Conservation (phyloP, 768 basidiomycete genomes). For the Sutorius australiensis region DNA sequence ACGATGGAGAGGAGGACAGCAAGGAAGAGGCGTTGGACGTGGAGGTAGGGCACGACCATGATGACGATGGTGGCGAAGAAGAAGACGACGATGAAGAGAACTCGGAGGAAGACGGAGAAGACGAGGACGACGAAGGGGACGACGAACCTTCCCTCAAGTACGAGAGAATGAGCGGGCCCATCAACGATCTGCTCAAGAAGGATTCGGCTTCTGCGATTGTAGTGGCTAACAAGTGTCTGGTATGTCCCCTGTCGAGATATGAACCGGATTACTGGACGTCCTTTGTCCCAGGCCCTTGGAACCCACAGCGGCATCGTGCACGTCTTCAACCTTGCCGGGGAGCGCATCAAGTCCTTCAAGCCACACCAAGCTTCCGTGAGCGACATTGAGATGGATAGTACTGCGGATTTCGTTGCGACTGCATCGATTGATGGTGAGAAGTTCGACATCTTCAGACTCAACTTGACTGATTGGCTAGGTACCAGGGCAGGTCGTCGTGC, state of each 20-base stretch:
- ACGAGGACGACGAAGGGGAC: constrained; percentile 70
- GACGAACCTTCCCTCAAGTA: constrained; percentile 94
- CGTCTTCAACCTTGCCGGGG: constrained; percentile 73
- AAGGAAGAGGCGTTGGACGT: background rate
- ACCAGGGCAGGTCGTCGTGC: constrained; percentile 86
- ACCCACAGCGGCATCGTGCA: constrained; percentile 94
- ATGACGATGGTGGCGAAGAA: constrained; percentile 13
- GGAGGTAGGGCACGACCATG: background rate
- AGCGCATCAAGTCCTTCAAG: constrained; percentile 83
- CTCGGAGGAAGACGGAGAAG: constrained; percentile 47
- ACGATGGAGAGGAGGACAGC: background rate
- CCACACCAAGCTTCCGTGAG: constrained; percentile 85
- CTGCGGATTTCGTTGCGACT: constrained; percentile 86
- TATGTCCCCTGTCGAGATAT: constrained; percentile 28
- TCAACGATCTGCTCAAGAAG: constrained; percentile 78
- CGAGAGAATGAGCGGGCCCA: constrained; percentile 67
- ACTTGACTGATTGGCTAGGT: constrained; percentile 37
- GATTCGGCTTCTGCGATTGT: constrained; percentile 85
- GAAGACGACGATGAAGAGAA: constrained; percentile 23
- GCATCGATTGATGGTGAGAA: constrained; percentile 87
- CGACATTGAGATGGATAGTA: constrained; percentile 80
- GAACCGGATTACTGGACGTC: background rate
- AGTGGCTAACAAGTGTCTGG: constrained; percentile 71
- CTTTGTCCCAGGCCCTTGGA: constrained; percentile 66
- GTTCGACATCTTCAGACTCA: constrained; percentile 40